These are phyloP conservation scores for Baudoinia panamericana DNA, from an alignment of 495 filamentous ascomycete genomes.

Conservation along the genomic window DNA sequence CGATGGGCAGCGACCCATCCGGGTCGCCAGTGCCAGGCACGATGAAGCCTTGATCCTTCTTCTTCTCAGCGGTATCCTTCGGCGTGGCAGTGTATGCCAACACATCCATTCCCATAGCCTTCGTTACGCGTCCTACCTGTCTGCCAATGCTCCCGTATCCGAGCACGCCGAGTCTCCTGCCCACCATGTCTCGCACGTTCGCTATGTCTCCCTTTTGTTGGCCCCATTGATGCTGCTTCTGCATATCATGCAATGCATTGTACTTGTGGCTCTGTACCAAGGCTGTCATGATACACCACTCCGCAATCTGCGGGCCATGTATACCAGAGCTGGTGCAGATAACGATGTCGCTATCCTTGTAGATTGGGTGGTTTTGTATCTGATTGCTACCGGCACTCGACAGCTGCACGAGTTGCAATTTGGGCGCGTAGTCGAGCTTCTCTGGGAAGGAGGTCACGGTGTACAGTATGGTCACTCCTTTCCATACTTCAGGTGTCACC, in stretches of 20 bases:
- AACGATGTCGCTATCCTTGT: constrained; percentile 46
- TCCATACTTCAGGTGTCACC: constrained; percentile 35
- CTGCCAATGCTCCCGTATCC: constrained; percentile 79
- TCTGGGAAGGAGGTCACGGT: constrained; percentile 45
- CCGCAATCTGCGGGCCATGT: constrained; percentile 72
- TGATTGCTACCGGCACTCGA: constrained; percentile 65
- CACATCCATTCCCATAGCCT: constrained; percentile 66
- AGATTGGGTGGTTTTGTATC: constrained; percentile 47
- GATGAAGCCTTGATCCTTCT: constrained; percentile 52
- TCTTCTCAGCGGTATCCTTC: constrained; percentile 40
- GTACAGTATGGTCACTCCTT: constrained; percentile 50
- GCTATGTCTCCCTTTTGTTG: constrained; percentile 24
- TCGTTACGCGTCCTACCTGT: constrained; percentile 55
- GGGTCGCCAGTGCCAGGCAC: constrained; percentile 66
- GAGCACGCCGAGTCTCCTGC: constrained; percentile 54
- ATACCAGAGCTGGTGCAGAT: constrained; percentile 65
- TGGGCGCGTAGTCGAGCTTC: constrained; percentile 35
- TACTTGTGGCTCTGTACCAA: constrained; percentile 45
- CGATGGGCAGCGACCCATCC: constrained; percentile 54
- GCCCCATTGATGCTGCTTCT: constrained; percentile 42
- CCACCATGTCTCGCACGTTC: constrained; percentile 37
- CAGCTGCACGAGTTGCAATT: constrained; percentile 60
- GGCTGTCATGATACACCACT: constrained; percentile 57
- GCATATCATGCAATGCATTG: constrained; percentile 35
- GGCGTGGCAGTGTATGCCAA: constrained; percentile 67